These are phyloP conservation scores for Suillus americanus DNA, from an alignment of 768 basidiomycete species.

Conservation along the genomic window DNA sequence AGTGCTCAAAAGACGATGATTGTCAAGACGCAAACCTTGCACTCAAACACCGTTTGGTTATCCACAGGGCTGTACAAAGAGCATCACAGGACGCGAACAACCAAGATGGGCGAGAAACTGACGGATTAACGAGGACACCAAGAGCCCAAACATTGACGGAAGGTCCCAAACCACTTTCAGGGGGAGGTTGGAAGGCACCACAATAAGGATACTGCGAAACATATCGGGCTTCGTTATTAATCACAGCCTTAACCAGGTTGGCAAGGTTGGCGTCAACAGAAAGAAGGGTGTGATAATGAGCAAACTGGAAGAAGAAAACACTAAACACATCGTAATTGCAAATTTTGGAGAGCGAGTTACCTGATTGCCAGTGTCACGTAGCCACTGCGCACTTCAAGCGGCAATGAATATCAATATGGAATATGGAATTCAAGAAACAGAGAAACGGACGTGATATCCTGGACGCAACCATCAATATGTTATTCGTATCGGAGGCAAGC, in stretches of 20 bases:
- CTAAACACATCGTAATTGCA: slow-evolving; percentile 1
- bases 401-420: slow-evolving; percentile 9
- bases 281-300: slow-evolving; percentile 64
- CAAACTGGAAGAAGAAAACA: slow-evolving; percentile 47
- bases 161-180: slow-evolving; percentile 65
- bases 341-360: slow-evolving; percentile 31
- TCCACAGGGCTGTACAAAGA: slow-evolving; percentile 53
- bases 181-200: slow-evolving; percentile 79
- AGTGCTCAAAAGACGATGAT: not conserved
- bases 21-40: slow-evolving; percentile 53
- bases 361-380: slow-evolving; percentile 81
- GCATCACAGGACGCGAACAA: not conserved
- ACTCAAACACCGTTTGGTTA: slow-evolving; percentile 73
- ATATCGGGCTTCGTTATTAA: slow-evolving; percentile 78
- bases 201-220: slow-evolving; percentile 76
- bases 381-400: slow-evolving; percentile 68
- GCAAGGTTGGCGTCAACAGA: slow-evolving; percentile 57
- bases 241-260: slow-evolving; percentile 73
- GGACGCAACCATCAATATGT: slow-evolving; percentile 9
- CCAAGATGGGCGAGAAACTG: slow-evolving; percentile 24
- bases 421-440: slow-evolving; percentile 4
- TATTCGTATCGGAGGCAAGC: not conserved
- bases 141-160: slow-evolving; percentile 70
- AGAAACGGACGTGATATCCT: slow-evolving; percentile 71
- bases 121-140: slow-evolving; percentile 74